These are phyloP conservation scores for Ramalina intermedia DNA, from an alignment of 495 filamentous ascomycete species.

Conservation along the genomic window DNA sequence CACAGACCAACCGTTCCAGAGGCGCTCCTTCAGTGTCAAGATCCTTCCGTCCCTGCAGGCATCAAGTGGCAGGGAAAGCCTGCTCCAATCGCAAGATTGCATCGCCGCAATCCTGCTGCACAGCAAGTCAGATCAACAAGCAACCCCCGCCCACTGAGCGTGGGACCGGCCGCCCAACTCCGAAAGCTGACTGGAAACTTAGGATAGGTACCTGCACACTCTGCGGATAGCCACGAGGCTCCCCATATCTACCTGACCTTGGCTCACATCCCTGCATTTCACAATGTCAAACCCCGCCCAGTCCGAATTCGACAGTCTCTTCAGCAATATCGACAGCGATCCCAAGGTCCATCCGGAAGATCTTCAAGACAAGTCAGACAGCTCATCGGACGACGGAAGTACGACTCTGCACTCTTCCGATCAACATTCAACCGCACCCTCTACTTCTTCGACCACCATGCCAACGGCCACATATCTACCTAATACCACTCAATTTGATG, in stretches of 20 bases:
- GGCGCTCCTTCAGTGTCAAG: too few relatives aligned
- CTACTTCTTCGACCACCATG: constrained; percentile 31
- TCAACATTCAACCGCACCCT: constrained; percentile 41
- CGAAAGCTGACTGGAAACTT: too few relatives aligned
- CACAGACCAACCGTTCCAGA: too few relatives aligned
- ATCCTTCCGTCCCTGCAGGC: too few relatives aligned
- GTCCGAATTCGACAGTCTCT: constrained; percentile 69
- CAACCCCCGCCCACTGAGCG: too few relatives aligned
- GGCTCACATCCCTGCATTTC: background rate
- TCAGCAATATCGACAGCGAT: constrained; percentile 38
- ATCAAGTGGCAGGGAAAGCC: too few relatives aligned
- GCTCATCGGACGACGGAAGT: constrained; percentile 20
- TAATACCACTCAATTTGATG: constrained; percentile 52
- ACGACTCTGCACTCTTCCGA: constrained; percentile 36
- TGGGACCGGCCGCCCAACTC: too few relatives aligned
- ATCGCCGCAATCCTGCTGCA: too few relatives aligned
- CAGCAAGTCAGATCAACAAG: too few relatives aligned
- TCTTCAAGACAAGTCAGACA: constrained; percentile 11
- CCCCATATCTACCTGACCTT: background rate
- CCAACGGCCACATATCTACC: constrained; percentile 32
- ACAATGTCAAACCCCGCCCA: constrained; percentile 53
- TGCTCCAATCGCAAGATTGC: too few relatives aligned
- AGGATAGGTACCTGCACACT: too few relatives aligned
- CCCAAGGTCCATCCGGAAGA: constrained; percentile 46
- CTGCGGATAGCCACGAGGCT: too few relatives aligned